Conservation (phyloP, 2,329 filamentous ascomycete genomes). For the Emydomyces testavorans region DNA sequence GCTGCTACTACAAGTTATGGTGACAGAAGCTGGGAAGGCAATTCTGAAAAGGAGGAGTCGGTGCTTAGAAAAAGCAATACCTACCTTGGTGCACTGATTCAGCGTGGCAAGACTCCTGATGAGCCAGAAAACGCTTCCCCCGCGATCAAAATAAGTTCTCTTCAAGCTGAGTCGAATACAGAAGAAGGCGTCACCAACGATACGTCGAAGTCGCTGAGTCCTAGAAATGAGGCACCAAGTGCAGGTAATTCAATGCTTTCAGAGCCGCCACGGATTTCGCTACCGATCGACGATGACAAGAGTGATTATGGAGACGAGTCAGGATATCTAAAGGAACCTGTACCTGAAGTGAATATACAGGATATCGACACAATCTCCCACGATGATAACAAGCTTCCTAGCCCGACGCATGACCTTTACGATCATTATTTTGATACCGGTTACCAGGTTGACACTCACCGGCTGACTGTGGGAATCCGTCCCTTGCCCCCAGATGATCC, state of each 20-base stretch:
- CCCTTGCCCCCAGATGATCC: constrained; percentile 80
- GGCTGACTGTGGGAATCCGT: constrained; percentile 55
- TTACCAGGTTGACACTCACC: constrained; percentile 33
- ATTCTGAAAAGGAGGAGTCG: constrained; percentile 23
- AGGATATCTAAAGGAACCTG: constrained; percentile 39
- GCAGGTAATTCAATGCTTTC: constrained; percentile 9
- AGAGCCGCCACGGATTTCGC: constrained; percentile 28
- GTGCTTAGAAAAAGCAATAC: constrained; percentile 29
- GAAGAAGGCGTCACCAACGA: neutral
- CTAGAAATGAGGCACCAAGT: neutral
- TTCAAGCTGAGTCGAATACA: constrained; percentile 8
- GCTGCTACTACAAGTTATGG: neutral
- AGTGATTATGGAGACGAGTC: constrained; percentile 45
- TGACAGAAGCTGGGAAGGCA: neutral
- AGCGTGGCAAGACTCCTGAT: constrained; percentile 20
- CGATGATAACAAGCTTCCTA: constrained; percentile 4
- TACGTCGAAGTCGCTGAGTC: neutral
- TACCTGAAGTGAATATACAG: constrained; percentile 28
- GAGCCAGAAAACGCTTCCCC: neutral
- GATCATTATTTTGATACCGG: constrained; percentile 19
- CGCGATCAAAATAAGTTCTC: constrained; percentile 18
- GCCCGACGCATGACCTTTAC: constrained; percentile 17
- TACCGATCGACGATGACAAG: constrained; percentile 39
- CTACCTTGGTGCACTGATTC: constrained; percentile 30
- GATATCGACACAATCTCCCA: neutral